Evolutionary conservation across 1,284 basidiomycete genomes (phyloP).

Genomic region (Rhodotorula sp.): DNA sequence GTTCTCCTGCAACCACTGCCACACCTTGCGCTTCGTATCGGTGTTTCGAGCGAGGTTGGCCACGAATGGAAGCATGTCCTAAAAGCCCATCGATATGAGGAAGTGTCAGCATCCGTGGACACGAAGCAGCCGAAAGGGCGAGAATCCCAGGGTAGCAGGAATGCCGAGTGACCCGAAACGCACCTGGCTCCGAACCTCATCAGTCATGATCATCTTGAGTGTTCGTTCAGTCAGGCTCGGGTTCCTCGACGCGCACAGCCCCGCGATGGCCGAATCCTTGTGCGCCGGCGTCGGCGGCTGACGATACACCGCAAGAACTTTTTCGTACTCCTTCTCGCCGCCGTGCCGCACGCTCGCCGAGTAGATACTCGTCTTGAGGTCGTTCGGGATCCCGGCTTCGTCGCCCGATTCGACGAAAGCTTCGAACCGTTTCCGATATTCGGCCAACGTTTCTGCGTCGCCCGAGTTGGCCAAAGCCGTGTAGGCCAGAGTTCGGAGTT

Average conservation of each 20-base stretch:
- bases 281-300: constrained; percentile 61
- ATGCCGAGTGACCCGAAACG: background rate
- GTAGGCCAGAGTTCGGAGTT: constrained; percentile 76
- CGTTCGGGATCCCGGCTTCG: constrained; percentile 68
- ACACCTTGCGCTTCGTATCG: constrained; percentile 46
- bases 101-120: background rate
- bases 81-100: too few species aligned
- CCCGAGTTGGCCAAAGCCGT: constrained; percentile 57
- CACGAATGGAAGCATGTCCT: constrained; percentile 45
- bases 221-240: constrained; percentile 47
- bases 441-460: constrained; percentile 63
- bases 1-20: constrained; percentile 48
- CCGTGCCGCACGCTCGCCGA: constrained; percentile 67
- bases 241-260: constrained; percentile 46
- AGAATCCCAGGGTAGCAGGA: too few species aligned
- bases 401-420: constrained; percentile 70
- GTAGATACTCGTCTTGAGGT: constrained; percentile 43
- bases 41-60: constrained; percentile 46
- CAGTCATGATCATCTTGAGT: constrained; percentile 41
- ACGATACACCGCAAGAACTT: constrained; percentile 63
- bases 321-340: constrained; percentile 73
- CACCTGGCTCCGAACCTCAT: constrained; percentile 47
- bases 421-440: constrained; percentile 71
- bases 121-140: too few species aligned
- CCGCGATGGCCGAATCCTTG: constrained; percentile 49